phyloP scores from a whole-genome alignment of 257 asterid species.

The Solanum microdontum region DNA sequence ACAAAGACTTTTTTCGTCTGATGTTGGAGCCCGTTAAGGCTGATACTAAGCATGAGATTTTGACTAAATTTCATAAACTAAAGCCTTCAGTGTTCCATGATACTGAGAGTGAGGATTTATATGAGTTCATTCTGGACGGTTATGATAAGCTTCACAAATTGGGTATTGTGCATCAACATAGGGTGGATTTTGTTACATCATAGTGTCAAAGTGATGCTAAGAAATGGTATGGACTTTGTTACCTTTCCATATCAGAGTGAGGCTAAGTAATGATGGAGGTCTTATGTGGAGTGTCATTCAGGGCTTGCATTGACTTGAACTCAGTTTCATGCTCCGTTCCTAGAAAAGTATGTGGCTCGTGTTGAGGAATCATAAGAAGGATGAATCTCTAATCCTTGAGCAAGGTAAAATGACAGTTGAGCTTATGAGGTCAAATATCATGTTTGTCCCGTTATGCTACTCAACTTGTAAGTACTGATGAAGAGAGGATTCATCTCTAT shows the following conservation, averaged over 20 bases:
- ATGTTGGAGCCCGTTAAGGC: background rate
- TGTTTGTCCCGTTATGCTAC: background rate
- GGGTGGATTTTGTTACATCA: background rate
- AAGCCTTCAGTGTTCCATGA: background rate
- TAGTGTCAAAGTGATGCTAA: too few relatives aligned
- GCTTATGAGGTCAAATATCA: background rate
- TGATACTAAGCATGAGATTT: background rate
- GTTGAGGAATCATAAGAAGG: background rate
- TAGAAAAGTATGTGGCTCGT: too few relatives aligned
- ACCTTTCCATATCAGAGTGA: background rate
- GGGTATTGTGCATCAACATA: background rate
- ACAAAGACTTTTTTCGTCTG: too few relatives aligned
- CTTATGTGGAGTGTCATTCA: background rate
- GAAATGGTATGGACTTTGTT: background rate
- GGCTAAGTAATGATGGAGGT: background rate
- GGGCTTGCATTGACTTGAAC: background rate
- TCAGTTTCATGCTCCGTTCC: too few relatives aligned
- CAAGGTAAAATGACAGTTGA: background rate
- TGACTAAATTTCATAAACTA: background rate
- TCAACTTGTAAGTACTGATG: background rate
- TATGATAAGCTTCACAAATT: background rate
- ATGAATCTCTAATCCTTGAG: too few relatives aligned
- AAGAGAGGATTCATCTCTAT: background rate
- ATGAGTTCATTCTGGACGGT: background rate
- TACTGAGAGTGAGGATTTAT: background rate